Base-by-base conservation (phyloP, 2,329 filamentous ascomycete species). In the Cladophialophora bantiana region DNA sequence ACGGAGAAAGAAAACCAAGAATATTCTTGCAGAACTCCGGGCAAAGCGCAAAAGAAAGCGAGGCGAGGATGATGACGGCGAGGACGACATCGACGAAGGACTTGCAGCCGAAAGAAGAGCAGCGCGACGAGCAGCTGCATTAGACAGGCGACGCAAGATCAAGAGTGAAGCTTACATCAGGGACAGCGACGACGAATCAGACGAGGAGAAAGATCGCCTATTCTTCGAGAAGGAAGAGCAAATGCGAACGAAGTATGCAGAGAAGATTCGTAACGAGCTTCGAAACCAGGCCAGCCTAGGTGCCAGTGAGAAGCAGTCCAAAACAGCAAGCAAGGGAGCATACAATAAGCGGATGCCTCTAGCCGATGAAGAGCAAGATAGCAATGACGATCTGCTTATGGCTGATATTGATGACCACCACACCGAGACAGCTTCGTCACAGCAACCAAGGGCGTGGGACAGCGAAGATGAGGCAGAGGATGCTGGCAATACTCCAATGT, bases 181-280 rank as follows among this genome's bases (percentile, higher is more conserved):
- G 65, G 89, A 90, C 42, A 93, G 90, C 71, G 95, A 98, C 75
- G 95, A 98, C 61, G 93, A 97, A 72, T 89, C 86, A n/a, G 93
- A 97, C 74, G 88, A 86, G 38, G 92, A 93, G 55, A 86, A 87
- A 64, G 87, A 91, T 78, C 82, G 76, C 26, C 88, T 86, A 20
- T 97, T 97, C 79, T 97, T 94, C 78, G 88, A 85, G 2, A 84
- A 86, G 15, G 94, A 97, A 78, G 88, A 89, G 77, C 81, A 85
- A 70, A 83, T 90, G 67, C 83, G 91, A 57, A 83, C 87, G 70
- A 85, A 85, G 56, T 61, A 48, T 53, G 45, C 50, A 32, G 59
- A 48, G 12, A 50, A 61, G 32, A 85, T 84, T 59, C 79, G 78
- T 34, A 78, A 81, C 36, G 80, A 81, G 15, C 81, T 87, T 65